These are phyloP conservation scores for Puccinia sorghi DNA, from an alignment of 1,284 basidiomycete genomes.

Conservation along the genomic window DNA sequence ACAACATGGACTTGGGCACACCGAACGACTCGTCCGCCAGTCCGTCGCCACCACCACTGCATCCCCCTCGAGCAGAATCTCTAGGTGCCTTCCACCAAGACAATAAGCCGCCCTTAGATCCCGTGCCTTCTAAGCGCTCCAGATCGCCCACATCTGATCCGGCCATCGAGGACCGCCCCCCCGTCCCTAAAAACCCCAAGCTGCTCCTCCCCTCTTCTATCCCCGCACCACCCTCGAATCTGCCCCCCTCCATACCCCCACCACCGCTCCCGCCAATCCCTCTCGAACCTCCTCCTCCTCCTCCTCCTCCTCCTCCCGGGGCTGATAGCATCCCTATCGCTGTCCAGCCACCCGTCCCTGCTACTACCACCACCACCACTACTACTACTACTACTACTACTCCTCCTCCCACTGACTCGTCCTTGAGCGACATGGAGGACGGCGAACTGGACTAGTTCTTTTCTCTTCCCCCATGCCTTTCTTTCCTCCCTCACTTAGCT, in stretches of 20 bases:
- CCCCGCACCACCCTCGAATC: neutral
- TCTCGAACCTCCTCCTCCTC: neutral
- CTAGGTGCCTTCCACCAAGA: too few relatives aligned
- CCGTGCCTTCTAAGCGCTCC: too few relatives aligned
- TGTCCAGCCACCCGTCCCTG: too few relatives aligned
- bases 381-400: too few relatives aligned
- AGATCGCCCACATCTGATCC: conserved; percentile 1
- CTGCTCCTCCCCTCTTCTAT: neutral
- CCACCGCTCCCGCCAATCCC: neutral
- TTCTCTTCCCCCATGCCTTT: too few relatives aligned
- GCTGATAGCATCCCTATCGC: neutral
- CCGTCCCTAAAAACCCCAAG: neutral
- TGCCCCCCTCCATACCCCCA: neutral
- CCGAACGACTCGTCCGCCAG: conserved; percentile 10
- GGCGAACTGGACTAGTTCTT: conserved; percentile 9
- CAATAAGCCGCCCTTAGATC: too few relatives aligned
- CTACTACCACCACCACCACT: too few relatives aligned
- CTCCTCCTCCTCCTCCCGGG: neutral
- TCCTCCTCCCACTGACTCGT: neutral
- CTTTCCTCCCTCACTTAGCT: too few relatives aligned
- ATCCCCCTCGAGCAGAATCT: neutral
- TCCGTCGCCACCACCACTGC: neutral
- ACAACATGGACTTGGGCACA: conserved; percentile 26
- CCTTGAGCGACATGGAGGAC: conserved; percentile 34
- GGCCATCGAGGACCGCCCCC: neutral